Evolutionary conservation across 2,329 filamentous ascomycete genomes (phyloP).

Genomic region (Bipolaris cookei): DNA sequence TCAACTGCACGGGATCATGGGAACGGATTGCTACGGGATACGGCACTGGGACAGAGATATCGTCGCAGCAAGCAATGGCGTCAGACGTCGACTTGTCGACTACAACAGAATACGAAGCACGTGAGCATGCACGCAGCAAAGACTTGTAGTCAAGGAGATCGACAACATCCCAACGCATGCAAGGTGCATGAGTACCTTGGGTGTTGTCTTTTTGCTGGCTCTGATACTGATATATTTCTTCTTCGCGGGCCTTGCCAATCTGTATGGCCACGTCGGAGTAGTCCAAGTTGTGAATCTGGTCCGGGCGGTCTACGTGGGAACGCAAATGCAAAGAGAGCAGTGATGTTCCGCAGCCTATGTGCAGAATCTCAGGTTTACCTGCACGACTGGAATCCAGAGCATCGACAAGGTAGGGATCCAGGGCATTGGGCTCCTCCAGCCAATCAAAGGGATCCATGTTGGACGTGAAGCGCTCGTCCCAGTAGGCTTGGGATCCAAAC

Average conservation of each 20-base stretch:
- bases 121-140: slow-evolving; percentile 30
- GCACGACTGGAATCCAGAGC: slow-evolving; percentile 25
- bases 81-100: slow-evolving; percentile 51
- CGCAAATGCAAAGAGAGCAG: slow-evolving; percentile 47
- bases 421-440: slow-evolving; percentile 41
- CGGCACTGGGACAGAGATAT: slow-evolving; percentile 39
- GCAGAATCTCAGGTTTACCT: slow-evolving; percentile 37
- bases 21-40: slow-evolving; percentile 32
- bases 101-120: slow-evolving; percentile 40
- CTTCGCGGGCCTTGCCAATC: slow-evolving; percentile 40
- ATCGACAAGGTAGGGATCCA: slow-evolving; percentile 39
- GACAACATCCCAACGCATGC: slow-evolving; percentile 43
- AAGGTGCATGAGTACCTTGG: neutral
- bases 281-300: slow-evolving; percentile 49
- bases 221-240: slow-evolving; percentile 26
- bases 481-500: slow-evolving; percentile 47
- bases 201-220: neutral
- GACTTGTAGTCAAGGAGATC: slow-evolving; percentile 47
- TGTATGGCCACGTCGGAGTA: slow-evolving; percentile 47
- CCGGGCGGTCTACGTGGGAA: slow-evolving; percentile 36
- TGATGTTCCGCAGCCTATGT: slow-evolving; percentile 51
- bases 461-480: slow-evolving; percentile 46
- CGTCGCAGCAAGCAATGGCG: slow-evolving; percentile 46
- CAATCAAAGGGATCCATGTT: slow-evolving; percentile 49
- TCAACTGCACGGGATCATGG: slow-evolving; percentile 2